Base-by-base conservation (phyloP, 2,329 filamentous ascomycete species). In the Aspergillus floridensis region DNA sequence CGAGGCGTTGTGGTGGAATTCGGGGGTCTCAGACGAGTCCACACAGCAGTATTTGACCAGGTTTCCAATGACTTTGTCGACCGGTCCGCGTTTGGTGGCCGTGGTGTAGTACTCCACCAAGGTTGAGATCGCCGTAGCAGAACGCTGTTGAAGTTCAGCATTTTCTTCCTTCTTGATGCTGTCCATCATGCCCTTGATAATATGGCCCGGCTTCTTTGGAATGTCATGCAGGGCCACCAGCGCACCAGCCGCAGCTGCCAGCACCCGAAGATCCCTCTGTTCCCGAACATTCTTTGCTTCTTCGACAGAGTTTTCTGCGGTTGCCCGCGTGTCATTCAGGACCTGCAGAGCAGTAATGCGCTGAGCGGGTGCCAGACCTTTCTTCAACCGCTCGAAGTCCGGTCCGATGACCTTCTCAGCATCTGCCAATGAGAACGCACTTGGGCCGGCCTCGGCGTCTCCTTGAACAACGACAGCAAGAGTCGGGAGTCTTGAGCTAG, bases 101-200 rank as follows among this genome's bases (percentile, higher is more conserved):
- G 87, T 85, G 4, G 92, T 92, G 68, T 98, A 95, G 22, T 95
- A 82, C 65, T 91, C 88, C n/a, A 99, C 88, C 21, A 98, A 86
- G 44, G 84, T 85, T 5, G 92, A 91, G 55, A 99, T 90, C 3
- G 92, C 93, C 14, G 85, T 86, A 2, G 93, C 91, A 29, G 93
- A 96, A 24, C 93, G 89, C 67, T 86, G 86, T 74, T 99, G 95
- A 1, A 99, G 81, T 65, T 95, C 91, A 29, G 89, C 77, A 69
- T 96, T 98, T 68, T 97, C 95, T 72, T 99, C 96, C 41, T 87
- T 88, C 77, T 98, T 99, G 71, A 99, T 86, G 70, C 93, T 98
- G 74, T 99, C 95, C 95, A 99, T 99, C 76, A 99, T 90, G 2
- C 88, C 91, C 77, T 96, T 97, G 78, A 99, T 99, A 12, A 96